Evolutionary conservation across 176 grass and related monocot genomes (phyloP).

Genomic region (Paspalum notatum): DNA sequence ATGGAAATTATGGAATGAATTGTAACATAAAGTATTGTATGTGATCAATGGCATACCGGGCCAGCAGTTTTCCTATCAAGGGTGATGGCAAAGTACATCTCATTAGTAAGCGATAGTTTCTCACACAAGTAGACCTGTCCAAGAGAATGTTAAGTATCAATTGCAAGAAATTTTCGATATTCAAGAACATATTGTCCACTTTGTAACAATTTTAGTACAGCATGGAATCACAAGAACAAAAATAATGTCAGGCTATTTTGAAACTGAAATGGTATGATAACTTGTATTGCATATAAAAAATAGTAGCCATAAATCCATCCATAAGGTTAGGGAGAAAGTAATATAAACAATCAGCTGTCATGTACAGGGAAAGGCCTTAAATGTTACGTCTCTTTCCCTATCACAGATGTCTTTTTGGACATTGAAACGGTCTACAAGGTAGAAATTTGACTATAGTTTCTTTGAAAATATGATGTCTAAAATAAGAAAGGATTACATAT

Average conservation of each 20-base stretch:
- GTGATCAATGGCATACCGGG: constrained; percentile 65
- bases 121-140: constrained; percentile 93
- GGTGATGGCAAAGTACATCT: constrained; percentile 99
- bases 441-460: neutral
- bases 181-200: constrained; percentile 13
- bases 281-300: constrained; percentile 10
- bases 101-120: constrained; percentile 95
- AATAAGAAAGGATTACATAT: neutral
- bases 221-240: neutral
- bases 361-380: neutral
- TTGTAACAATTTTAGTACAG: neutral
- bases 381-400: neutral
- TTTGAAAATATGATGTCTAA: neutral
- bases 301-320: neutral
- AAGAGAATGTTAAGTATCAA: constrained; percentile 36
- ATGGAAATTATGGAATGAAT: constrained; percentile 25
- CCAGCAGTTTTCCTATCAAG: constrained; percentile 92
- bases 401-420: no score
- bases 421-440: neutral
- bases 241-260: neutral
- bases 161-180: constrained; percentile 9
- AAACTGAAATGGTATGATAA: neutral
- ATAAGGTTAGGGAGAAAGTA: neutral
- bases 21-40: neutral
- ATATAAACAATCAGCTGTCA: neutral